phyloP scores from a whole-genome alignment of 2,329 filamentous ascomycete species.

The Epichloe uncinata region DNA sequence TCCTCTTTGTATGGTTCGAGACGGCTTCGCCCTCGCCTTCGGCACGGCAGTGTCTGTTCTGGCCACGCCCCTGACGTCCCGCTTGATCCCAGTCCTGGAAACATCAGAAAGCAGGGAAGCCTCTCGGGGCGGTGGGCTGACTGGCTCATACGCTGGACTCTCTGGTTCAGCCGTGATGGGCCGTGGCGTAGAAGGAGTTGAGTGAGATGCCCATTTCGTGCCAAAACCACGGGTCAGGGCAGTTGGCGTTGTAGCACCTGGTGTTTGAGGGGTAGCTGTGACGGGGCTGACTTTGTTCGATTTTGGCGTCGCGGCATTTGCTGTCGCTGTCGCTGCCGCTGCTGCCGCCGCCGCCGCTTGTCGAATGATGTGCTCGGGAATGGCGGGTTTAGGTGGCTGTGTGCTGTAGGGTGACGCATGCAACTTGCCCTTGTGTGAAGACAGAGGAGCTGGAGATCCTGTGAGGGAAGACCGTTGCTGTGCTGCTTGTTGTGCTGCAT shows the following conservation, averaged over 20 bases:
- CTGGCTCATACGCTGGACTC: constrained; percentile 43
- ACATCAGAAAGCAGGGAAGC: constrained; percentile 23
- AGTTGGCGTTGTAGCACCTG: constrained; percentile 16
- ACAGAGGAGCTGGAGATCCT: constrained; percentile 12
- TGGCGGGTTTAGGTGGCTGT: constrained; percentile 23
- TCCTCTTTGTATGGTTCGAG: constrained; percentile 23
- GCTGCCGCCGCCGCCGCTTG: constrained; percentile 16
- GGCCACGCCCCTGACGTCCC: constrained; percentile 15
- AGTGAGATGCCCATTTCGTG: constrained; percentile 45
- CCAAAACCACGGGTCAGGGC: constrained; percentile 27
- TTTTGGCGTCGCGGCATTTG: constrained; percentile 11
- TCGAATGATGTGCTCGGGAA: constrained; percentile 29
- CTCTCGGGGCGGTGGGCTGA: constrained; percentile 38
- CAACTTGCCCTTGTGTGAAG: constrained; percentile 16
- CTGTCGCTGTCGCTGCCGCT: constrained; percentile 10
- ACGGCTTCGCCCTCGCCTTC: constrained; percentile 22
- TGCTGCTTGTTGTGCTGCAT: constrained; percentile 13
- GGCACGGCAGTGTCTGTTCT: constrained; percentile 15
- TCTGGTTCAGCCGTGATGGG: constrained; percentile 24
- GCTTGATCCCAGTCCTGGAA: constrained; percentile 17
- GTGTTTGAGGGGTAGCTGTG: constrained; percentile 22
- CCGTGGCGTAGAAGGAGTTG: constrained; percentile 45
- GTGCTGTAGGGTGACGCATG: constrained; percentile 16
- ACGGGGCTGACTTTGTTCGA: constrained; percentile 19
- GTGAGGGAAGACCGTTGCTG: constrained; percentile 11